Conservation (phyloP, 2,329 filamentous ascomycete species). For the Aureobasidium sp. region DNA sequence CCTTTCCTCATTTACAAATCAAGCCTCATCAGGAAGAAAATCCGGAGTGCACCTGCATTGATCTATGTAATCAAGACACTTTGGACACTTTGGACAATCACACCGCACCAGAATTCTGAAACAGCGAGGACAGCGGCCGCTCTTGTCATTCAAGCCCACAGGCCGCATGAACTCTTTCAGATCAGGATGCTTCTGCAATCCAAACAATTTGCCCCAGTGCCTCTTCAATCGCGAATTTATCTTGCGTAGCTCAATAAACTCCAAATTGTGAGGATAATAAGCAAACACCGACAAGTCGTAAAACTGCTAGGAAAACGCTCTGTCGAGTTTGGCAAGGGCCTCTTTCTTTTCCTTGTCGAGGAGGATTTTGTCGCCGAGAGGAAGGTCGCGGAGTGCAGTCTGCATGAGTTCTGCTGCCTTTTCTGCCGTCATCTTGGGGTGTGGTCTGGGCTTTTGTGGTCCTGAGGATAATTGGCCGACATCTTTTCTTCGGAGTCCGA, state of each 20-base stretch:
- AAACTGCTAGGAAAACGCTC: slow-evolving; percentile 15
- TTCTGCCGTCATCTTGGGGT: slow-evolving; percentile 26
- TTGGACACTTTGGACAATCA: no score
- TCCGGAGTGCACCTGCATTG: no score
- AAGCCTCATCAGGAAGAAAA: no score
- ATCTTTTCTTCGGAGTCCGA: slow-evolving; percentile 37
- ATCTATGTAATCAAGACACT: no score
- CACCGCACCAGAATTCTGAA: no score
- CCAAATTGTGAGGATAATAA: background rate
- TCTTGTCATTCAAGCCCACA: no score
- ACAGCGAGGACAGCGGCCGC: no score
- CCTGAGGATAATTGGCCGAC: background rate
- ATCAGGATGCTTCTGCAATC: background rate
- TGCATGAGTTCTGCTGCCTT: slow-evolving; percentile 39
- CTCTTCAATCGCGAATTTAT: background rate
- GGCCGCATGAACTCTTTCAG: no score
- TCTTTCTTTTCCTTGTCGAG: slow-evolving; percentile 35
- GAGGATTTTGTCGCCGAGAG: slow-evolving; percentile 28
- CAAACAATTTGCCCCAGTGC: background rate
- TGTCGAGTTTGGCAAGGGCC: slow-evolving; percentile 37
- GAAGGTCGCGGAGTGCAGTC: slow-evolving; percentile 37
- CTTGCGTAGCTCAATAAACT: background rate
- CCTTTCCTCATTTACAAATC: no score
- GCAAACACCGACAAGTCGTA: background rate
- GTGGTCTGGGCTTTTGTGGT: slow-evolving; percentile 13